These are phyloP conservation scores for Xylaria telfairii DNA, from an alignment of 495 filamentous ascomycete genomes.

Conservation along the genomic window DNA sequence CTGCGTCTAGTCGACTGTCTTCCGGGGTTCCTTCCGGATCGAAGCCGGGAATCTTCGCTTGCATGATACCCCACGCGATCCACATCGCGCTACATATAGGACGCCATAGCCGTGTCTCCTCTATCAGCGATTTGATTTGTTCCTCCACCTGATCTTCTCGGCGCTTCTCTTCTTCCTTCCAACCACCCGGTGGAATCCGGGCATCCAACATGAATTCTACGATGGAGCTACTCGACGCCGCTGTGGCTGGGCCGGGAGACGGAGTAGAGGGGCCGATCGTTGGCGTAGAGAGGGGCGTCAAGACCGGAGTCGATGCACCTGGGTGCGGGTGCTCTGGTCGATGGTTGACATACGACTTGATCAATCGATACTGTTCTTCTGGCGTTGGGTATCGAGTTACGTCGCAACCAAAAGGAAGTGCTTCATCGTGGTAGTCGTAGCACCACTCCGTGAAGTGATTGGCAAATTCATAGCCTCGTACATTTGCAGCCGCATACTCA, in stretches of 20 bases:
- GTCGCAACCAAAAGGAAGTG: conserved; percentile 68
- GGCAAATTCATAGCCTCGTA: conserved; percentile 87
- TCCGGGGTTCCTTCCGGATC: conserved; percentile 30
- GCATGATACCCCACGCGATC: conserved; percentile 95
- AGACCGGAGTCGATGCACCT: conserved; percentile 58
- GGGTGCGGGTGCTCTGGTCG: conserved; percentile 61
- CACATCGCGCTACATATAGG: conserved; percentile 86
- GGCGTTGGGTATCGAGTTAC: conserved; percentile 73
- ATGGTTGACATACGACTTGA: conserved; percentile 87
- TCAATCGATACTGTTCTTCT: conserved; percentile 82
- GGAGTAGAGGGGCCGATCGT: conserved; percentile 36
- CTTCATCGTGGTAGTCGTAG: conserved; percentile 88
- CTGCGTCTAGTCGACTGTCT: conserved; percentile 16
- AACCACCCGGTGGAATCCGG: conserved; percentile 61
- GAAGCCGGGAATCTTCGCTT: conserved; percentile 78
- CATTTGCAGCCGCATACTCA: conserved; percentile 93
- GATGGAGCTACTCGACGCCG: conserved; percentile 49
- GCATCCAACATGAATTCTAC: conserved; percentile 74
- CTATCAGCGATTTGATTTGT: conserved; percentile 70
- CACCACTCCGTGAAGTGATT: conserved; percentile 99
- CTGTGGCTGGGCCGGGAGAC: conserved; percentile 34
- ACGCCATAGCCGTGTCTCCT: conserved; percentile 84
- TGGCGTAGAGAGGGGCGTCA: conserved; percentile 49
- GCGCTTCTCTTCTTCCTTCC: conserved; percentile 64
- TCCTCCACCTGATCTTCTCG: conserved; percentile 65